These are phyloP conservation scores for Naumovozyma baii DNA, from an alignment of 805 yeast genomes.

Conservation along the genomic window DNA sequence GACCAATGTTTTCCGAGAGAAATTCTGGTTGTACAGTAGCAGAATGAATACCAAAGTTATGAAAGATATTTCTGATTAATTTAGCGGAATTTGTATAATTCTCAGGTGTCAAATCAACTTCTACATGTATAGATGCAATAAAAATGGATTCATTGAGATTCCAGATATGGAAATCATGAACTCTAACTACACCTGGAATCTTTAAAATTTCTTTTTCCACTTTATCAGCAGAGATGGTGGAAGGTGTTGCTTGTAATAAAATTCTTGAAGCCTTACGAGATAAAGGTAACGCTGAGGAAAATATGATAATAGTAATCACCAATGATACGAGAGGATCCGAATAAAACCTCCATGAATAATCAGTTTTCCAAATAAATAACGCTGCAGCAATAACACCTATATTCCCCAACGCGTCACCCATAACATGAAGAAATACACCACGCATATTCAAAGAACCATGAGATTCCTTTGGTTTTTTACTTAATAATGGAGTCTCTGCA, in stretches of 20 bases:
- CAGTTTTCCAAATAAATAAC: conserved; percentile 85
- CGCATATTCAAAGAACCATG: conserved; percentile 84
- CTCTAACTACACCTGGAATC: conserved; percentile 64
- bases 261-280: conserved; percentile 80
- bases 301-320: conserved; percentile 76
- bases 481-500: conserved; percentile 25
- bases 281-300: conserved; percentile 81
- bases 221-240: conserved; percentile 60
- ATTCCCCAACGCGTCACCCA: conserved; percentile 95
- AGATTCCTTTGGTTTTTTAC: conserved; percentile 12
- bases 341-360: conserved; percentile 76
- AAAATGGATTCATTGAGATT: conserved; percentile 76
- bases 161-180: conserved; percentile 96
- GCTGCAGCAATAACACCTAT: conserved; percentile 89
- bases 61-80: conserved; percentile 67
- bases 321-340: conserved; percentile 80
- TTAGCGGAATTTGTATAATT: conserved; percentile 59
- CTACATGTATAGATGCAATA: conserved; percentile 83
- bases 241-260: conserved; percentile 84
- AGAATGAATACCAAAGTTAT: conserved; percentile 75
- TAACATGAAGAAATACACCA: conserved; percentile 89
- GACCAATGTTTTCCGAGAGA: conserved; percentile 24
- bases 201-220: conserved; percentile 58
- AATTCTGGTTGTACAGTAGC: conserved; percentile 96
- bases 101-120: conserved; percentile 52